Evolutionary conservation across 1,139 yeast genomes (phyloP).

Genomic region (Nakaseomyces uthaithaninus): DNA sequence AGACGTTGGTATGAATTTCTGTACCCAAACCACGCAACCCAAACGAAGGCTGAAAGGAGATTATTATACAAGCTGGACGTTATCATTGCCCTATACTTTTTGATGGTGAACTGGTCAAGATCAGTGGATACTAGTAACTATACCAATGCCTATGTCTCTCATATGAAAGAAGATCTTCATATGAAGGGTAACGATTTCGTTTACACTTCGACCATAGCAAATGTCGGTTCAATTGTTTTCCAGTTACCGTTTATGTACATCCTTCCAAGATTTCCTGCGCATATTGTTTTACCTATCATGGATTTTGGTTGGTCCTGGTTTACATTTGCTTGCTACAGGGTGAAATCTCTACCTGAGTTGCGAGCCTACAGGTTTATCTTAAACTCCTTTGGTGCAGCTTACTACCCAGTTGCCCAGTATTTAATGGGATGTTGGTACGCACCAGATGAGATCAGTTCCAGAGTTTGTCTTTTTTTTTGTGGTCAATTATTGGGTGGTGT

Average conservation of each 20-base stretch:
- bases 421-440: slow-evolving; percentile 63
- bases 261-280: slow-evolving; percentile 44
- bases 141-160: slow-evolving; percentile 63
- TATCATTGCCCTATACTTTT: slow-evolving; percentile 49
- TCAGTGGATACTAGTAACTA: slow-evolving; percentile 52
- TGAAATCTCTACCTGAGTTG: slow-evolving; percentile 41
- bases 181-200: slow-evolving; percentile 63
- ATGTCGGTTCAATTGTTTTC: slow-evolving; percentile 52
- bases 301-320: slow-evolving; percentile 62
- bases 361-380: slow-evolving; percentile 53
- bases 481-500: slow-evolving; percentile 52
- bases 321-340: slow-evolving; percentile 48
- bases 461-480: slow-evolving; percentile 33
- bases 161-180: slow-evolving; percentile 49
- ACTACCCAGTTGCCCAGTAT: slow-evolving; percentile 57
- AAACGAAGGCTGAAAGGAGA: slow-evolving; percentile 46
- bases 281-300: slow-evolving; percentile 45
- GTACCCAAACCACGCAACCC: slow-evolving; percentile 40
- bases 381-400: slow-evolving; percentile 57
- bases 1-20: slow-evolving; percentile 48
- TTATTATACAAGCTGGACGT: slow-evolving; percentile 56
- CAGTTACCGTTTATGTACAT: slow-evolving; percentile 43
- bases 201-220: slow-evolving; percentile 49
- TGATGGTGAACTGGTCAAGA: slow-evolving; percentile 64
- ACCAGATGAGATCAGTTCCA: slow-evolving; percentile 45